phyloP scores from a whole-genome alignment of 2,329 filamentous ascomycete genomes.

The Pestalotiopsis fici region DNA sequence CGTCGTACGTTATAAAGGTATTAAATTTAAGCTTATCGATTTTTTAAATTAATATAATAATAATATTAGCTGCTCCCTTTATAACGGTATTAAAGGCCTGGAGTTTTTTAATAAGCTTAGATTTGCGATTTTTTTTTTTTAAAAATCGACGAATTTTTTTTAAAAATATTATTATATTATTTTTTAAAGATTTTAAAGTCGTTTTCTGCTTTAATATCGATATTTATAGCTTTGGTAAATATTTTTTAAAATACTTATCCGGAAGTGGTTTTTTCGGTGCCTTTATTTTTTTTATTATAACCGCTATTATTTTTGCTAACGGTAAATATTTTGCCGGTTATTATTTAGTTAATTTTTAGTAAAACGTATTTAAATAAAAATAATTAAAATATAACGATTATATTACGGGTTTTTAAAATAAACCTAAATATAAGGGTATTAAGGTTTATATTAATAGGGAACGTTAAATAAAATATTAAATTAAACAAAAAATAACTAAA shows the following conservation, averaged over 20 bases:
- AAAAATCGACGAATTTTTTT: not conserved
- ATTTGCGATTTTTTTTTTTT: not conserved
- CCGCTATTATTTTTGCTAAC: no score
- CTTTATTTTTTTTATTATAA: no score
- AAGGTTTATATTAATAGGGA: no score
- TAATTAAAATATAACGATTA: no score
- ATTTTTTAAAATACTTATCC: not conserved
- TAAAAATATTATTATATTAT: not conserved
- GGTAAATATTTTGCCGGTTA: no score
- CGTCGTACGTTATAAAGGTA: not conserved
- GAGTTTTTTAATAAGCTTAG: not conserved
- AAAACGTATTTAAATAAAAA: no score
- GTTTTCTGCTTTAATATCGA: not conserved
- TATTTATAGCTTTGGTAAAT: not conserved
- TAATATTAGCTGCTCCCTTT: not conserved
- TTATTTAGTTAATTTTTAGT: no score
- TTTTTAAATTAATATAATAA: not conserved
- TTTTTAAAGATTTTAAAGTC: not conserved
- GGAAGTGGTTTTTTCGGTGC: no score
- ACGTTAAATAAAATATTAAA: no score
- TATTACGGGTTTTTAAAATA: no score
- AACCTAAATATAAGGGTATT: no score
- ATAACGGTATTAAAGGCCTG: not conserved
- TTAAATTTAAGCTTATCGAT: not conserved
- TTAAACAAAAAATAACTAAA: no score